phyloP scores from a whole-genome alignment of 805 yeast species.

The Torulaspora indica region DNA sequence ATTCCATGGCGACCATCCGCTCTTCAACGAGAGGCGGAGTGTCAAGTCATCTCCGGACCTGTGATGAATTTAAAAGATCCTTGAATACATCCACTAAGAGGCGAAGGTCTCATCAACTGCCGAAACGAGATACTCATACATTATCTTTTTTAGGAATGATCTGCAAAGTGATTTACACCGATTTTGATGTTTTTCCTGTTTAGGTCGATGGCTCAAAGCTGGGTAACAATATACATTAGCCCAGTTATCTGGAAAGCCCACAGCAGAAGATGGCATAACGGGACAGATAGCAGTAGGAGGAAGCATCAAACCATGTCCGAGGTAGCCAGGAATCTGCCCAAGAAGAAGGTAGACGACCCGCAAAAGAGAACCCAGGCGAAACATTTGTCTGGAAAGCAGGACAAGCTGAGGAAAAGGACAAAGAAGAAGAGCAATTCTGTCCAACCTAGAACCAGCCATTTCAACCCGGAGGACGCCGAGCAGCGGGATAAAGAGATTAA shows the following conservation, averaged over 20 bases:
- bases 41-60: background rate
- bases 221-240: background rate
- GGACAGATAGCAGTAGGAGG: background rate
- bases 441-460: background rate
- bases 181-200: background rate
- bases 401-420: background rate
- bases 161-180: background rate
- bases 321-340: background rate
- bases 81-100: background rate
- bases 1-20: background rate
- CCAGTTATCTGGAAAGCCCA: background rate
- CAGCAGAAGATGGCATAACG: background rate
- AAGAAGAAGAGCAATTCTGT: background rate
- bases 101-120: background rate
- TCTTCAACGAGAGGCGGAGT: background rate
- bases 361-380: background rate
- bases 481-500: constrained; percentile 20
- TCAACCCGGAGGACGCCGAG: constrained; percentile 2
- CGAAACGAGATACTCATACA: too few species aligned
- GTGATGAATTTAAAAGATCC: background rate
- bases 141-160: background rate
- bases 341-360: background rate
- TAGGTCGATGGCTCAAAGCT: background rate
- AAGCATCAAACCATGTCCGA: background rate
- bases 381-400: background rate